Conservation (phyloP, 73 alveolate genomes). For the Tetrahymena malaccensis region DNA sequence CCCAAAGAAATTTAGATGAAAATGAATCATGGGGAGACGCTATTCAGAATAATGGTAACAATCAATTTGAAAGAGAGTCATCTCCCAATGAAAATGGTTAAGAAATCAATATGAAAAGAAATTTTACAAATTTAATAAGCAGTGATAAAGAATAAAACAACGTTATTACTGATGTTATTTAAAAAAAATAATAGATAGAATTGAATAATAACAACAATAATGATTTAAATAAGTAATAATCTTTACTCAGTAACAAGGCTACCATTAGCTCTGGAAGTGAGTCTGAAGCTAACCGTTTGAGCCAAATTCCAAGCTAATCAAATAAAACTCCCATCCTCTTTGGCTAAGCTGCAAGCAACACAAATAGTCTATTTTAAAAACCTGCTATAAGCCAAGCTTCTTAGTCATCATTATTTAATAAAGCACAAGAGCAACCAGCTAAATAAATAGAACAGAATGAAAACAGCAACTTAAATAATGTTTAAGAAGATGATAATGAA, state of each 20-base stretch:
- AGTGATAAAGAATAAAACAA: neutral
- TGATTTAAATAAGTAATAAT: neutral
- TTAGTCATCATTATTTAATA: neutral
- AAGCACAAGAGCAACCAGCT: neutral
- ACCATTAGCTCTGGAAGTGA: neutral
- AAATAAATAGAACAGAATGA: neutral
- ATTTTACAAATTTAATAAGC: neutral
- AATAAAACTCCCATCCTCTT: neutral
- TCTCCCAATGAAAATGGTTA: neutral
- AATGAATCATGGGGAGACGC: neutral
- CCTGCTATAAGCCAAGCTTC: neutral
- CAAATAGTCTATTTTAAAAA: neutral
- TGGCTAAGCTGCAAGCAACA: neutral
- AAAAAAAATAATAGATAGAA: neutral
- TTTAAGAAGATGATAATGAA: neutral
- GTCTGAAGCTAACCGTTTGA: neutral
- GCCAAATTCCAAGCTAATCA: neutral
- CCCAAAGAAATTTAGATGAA: neutral
- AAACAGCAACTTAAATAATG: neutral
- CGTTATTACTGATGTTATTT: neutral
- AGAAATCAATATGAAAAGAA: neutral
- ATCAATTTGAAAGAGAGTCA: neutral
- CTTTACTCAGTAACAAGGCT: neutral
- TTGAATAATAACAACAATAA: neutral
- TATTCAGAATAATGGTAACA: neutral